Evolutionary conservation across 2,329 filamentous ascomycete species (phyloP), one percentile per base, ranked within the genome.

Genomic region (Curvularia sp.): DNA sequence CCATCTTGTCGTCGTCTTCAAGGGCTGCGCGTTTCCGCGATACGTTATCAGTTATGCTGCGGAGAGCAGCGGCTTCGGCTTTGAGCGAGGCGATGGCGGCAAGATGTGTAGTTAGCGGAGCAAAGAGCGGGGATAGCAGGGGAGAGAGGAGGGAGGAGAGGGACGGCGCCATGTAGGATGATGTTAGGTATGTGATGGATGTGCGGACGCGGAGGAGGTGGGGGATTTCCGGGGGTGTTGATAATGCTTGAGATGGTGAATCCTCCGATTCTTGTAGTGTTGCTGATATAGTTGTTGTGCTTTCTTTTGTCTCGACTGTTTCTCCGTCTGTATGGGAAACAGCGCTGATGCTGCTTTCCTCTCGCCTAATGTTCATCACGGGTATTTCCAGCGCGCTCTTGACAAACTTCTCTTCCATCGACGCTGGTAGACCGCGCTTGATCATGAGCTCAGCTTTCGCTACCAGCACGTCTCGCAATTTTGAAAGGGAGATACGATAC

Each of bases 331-430:
- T 62, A n/a, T 70, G 62, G 6, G 53, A 60, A 0, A 66, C 43
- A 2, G 72, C 64, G 58, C 69, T 76, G 10, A 77, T 54, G 18
- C 55, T 76, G 71, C 74, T 82, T 38, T 86, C 81, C 55, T 87
- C 84, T 45, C 86, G 83, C 69, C 84, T 88, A 39, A 93, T 82
- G 30, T 86, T 86, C 66, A 91, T 80, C 42, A 96, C 81, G 0
- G 95, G 94, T 4, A 88, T 85, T 66, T 95, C 90, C 5, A 99
- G 81, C 2, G 85, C 85, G 69, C 89, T 89, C 50, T 83, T 85
- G 8, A 99, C 87, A 67, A 97, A 96, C 41, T 86, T 89, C 46
- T 95, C 90, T 73, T 97, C 94, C 83, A 99, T 85, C 67, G 89
- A 96, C 6, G 81, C 79, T 1, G 95, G 93, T 9, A 98, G 79